These are phyloP conservation scores for Agrocybe chaxingu DNA, from an alignment of 768 basidiomycete genomes.

Conservation along the genomic window DNA sequence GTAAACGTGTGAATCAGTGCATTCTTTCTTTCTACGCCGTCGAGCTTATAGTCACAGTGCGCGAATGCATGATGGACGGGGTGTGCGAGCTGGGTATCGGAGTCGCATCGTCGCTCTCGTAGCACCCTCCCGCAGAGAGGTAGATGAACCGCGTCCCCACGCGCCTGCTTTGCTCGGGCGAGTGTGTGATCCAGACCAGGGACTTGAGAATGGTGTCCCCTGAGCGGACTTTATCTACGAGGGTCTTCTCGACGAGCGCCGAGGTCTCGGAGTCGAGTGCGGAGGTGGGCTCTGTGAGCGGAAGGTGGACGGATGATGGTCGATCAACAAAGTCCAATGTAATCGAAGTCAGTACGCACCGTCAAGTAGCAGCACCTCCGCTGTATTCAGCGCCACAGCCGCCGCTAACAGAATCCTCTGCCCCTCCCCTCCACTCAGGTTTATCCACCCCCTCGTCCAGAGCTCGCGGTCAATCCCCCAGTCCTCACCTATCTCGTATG, in stretches of 20 bases:
- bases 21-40: too few species aligned
- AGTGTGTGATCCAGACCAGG: constrained; percentile 87
- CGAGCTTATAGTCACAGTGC: too few species aligned
- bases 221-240: constrained; percentile 50
- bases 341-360: constrained; percentile 42
- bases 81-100: background rate
- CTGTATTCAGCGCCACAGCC: constrained; percentile 67
- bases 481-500: constrained; percentile 49
- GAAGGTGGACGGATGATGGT: background rate
- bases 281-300: constrained; percentile 75
- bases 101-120: constrained; percentile 28
- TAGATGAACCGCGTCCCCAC: constrained; percentile 70
- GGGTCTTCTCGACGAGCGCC: constrained; percentile 58
- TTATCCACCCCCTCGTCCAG: constrained; percentile 80
- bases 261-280: constrained; percentile 76
- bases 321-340: background rate
- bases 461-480: constrained; percentile 70
- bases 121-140: constrained; percentile 39
- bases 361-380: constrained; percentile 77
- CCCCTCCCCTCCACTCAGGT: constrained; percentile 82
- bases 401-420: constrained; percentile 81
- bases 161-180: constrained; percentile 72
- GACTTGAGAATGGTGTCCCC: constrained; percentile 57
- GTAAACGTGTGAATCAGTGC: too few species aligned
- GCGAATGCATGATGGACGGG: too few species aligned